Evolutionary conservation across 305 asterid species (phyloP).

Genomic region (Withania somnifera): DNA sequence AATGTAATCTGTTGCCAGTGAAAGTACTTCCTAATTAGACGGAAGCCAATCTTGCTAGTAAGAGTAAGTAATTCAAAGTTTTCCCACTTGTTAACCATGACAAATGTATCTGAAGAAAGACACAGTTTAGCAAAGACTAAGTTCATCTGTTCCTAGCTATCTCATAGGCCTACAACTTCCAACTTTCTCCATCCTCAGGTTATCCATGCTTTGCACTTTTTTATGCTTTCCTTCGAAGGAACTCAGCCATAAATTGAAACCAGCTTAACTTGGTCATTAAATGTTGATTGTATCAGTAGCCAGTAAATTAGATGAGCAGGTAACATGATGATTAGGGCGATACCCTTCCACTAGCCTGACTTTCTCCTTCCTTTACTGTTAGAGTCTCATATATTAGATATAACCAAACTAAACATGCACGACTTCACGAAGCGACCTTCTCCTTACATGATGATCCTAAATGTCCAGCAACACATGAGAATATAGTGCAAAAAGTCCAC

Average conservation of each 20-base stretch:
- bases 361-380: background rate
- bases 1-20: background rate
- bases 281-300: background rate
- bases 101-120: background rate
- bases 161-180: background rate
- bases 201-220: background rate
- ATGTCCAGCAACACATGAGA: background rate
- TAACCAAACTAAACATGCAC: background rate
- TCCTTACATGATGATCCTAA: background rate
- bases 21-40: background rate
- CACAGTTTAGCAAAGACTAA: background rate
- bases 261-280: background rate
- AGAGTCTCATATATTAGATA: background rate
- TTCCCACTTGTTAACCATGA: background rate
- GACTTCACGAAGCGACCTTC: background rate
- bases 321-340: background rate
- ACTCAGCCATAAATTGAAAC: background rate
- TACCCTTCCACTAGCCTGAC: background rate
- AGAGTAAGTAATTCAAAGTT: background rate
- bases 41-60: background rate
- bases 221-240: background rate
- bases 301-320: background rate
- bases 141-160: background rate
- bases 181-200: background rate
- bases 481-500: background rate